Conservation (phyloP, 2,329 filamentous ascomycete genomes). For the Stagonosporopsis chrysanthemi region DNA sequence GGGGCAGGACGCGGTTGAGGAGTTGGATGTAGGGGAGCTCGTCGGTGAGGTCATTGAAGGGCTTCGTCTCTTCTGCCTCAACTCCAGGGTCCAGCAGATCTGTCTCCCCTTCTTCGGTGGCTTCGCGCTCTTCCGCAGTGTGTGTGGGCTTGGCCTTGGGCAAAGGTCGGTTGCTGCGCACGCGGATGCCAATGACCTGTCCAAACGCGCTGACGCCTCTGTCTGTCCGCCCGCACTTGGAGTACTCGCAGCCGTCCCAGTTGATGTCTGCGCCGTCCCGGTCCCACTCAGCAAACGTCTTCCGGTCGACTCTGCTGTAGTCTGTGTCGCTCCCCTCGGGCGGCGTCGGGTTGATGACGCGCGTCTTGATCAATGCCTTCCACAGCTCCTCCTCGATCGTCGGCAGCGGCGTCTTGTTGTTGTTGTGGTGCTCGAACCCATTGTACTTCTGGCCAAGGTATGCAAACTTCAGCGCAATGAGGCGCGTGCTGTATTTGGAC, state of each 20-base stretch:
- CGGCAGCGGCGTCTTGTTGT: conserved; percentile 71
- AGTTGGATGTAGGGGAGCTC: conserved; percentile 85
- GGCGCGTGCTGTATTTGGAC: conserved; percentile 79
- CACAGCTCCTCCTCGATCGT: conserved; percentile 94
- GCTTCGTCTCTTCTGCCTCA: conserved; percentile 31
- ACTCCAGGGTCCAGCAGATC: conserved; percentile 7
- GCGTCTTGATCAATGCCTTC: conserved; percentile 84
- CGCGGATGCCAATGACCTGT: conserved; percentile 84
- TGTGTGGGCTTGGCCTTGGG: conserved; percentile 28
- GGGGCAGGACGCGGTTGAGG: conserved; percentile 85
- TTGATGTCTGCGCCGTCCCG: conserved; percentile 63
- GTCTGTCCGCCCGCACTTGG: conserved; percentile 94
- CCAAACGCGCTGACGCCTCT: conserved; percentile 95
- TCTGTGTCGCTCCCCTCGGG: conserved; percentile 32
- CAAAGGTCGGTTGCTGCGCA: conserved; percentile 79
- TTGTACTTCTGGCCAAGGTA: conserved; percentile 92
- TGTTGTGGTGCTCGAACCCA: conserved; percentile 86
- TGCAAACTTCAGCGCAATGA: conserved; percentile 90
- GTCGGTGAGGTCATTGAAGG: conserved; percentile 74
- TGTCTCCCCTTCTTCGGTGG: conserved; percentile 2
- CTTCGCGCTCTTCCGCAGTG: conserved; percentile 14
- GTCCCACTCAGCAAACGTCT: conserved; percentile 48
- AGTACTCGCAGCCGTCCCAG: conserved; percentile 87
- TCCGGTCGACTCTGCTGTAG: conserved; percentile 41
- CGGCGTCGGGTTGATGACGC: conserved; percentile 67